Evolutionary conservation across 1,284 basidiomycete species (phyloP).

Genomic region (Wolfiporia cocos): DNA sequence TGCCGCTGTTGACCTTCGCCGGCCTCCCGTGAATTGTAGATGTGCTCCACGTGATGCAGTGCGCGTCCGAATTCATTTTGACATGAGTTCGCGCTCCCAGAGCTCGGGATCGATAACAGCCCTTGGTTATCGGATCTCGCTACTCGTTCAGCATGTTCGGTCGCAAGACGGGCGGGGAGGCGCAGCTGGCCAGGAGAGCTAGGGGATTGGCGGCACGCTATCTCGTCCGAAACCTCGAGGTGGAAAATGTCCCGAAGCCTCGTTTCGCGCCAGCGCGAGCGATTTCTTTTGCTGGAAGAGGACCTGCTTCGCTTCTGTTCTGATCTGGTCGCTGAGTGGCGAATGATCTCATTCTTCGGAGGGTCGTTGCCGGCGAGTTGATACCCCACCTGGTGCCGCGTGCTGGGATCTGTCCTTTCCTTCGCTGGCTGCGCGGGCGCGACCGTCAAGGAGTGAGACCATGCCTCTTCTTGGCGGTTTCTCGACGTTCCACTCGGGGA

Average conservation of each 20-base stretch:
- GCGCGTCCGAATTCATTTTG: too few species aligned
- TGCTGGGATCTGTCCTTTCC: too few species aligned
- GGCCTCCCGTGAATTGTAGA: neutral
- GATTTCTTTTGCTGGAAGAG: neutral
- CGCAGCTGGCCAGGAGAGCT: too few species aligned
- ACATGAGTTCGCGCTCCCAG: neutral
- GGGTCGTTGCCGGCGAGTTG: too few species aligned
- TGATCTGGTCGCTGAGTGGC: too few species aligned
- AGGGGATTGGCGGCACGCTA: too few species aligned
- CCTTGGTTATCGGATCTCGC: conserved; percentile 22
- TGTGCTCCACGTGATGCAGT: conserved; percentile 6
- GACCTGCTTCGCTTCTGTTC: conserved; percentile 8
- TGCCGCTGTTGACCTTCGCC: neutral
- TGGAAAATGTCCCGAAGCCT: conserved; percentile 7
- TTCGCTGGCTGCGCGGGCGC: too few species aligned
- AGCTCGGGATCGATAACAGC: conserved; percentile 17
- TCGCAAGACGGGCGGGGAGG: conserved; percentile 3
- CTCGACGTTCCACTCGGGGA: too few species aligned
- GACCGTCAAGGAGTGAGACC: too few species aligned
- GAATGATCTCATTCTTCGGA: too few species aligned
- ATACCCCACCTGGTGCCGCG: too few species aligned
- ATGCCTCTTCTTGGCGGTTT: too few species aligned
- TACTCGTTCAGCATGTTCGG: conserved; percentile 9
- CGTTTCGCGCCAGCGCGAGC: neutral
- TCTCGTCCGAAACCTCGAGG: conserved; percentile 15